Base-by-base conservation (phyloP, 1,284 basidiomycete species). In the Athelia sp. region DNA sequence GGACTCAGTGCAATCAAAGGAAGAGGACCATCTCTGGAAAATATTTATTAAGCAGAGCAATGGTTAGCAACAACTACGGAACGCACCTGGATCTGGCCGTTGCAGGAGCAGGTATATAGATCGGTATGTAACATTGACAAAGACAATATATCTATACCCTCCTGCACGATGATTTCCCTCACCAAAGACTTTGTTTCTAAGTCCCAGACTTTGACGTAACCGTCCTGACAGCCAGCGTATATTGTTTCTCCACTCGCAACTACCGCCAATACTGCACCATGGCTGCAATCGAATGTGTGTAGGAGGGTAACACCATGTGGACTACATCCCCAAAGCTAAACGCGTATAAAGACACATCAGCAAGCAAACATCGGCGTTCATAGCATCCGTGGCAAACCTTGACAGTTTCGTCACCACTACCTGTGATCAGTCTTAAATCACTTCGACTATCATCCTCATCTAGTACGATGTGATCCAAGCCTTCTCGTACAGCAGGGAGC, bases 181-280 rank as follows among this genome's bases (percentile, higher is more conserved):
- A 98, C 84, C 32, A 90, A 71, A 0, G 91, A 90, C 52, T 83
- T 84, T 0, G 93, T 96, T 62, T 95, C 93, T 10, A 97, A 71
- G 64, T 98, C 95, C 73, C 92, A 86, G 4, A 98, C 87, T 55
- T 89, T 89, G 57, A 98, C 90, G 56, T 89, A 85, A 1, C 96
- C 96, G 55, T 92, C 93, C 66, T 99, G 96, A 57, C 93, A 87
- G 0, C 93, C 96, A 0, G 92, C 94, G 58, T 89, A 97, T 15
- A 98, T 76, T 0, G 92, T 91, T 32, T 88, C 89, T 31, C 87
- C 84, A 38, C 80, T 76, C 0, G 81, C 81, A 1, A 82, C 82
- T 15, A 98, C 74, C 0, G 92, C 82, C n/a, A 96, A 74, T 2
- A 97, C 84, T 0, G 83, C 88, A 13, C 82, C 87, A 56, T 78